phyloP scores from a whole-genome alignment of 495 filamentous ascomycete species.

The Pseudevernia furfuracea region DNA sequence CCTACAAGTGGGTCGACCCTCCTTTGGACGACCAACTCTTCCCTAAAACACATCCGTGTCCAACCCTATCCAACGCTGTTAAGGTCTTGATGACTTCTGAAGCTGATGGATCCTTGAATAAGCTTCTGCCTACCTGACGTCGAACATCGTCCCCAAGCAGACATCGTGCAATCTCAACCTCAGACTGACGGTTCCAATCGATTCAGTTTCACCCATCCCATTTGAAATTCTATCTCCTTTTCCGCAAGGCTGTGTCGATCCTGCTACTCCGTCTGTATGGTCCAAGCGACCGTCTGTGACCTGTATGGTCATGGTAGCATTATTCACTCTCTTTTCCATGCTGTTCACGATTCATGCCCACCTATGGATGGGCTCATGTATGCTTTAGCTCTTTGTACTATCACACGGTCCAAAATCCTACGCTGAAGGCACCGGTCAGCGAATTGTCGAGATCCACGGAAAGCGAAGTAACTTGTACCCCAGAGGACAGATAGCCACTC shows the following conservation, averaged over 20 bases:
- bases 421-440: neutral
- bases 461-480: conserved; percentile 1
- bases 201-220: neutral
- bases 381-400: neutral
- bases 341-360: neutral
- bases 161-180: neutral
- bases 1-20: neutral
- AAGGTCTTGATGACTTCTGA: neutral
- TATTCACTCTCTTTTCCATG: neutral
- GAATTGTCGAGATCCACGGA: neutral
- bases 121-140: neutral
- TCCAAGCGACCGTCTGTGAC: neutral
- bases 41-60: neutral
- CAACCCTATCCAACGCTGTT: neutral
- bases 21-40: neutral
- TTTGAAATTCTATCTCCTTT: neutral
- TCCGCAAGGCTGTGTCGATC: neutral
- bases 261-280: neutral
- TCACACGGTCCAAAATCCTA: neutral
- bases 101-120: neutral
- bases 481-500: neutral
- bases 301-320: neutral
- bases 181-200: neutral
- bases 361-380: neutral
- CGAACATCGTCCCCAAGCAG: neutral